Evolutionary conservation across 148 eudicot species (phyloP), one percentile per base, ranked within the genome.

Genomic region (Silene latifolia): DNA sequence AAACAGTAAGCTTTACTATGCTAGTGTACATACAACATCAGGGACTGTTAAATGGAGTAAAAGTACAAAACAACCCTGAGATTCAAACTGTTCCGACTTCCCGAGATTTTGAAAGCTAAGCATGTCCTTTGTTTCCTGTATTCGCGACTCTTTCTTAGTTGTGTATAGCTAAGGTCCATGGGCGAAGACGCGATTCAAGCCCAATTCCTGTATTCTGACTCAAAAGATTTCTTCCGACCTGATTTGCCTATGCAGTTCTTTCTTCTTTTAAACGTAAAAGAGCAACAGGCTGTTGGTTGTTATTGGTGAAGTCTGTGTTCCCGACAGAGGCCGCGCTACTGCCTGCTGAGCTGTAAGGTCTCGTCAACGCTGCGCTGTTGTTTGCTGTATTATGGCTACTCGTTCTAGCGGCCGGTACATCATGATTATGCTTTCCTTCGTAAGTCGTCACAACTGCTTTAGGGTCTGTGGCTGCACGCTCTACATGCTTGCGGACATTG

Each of bases 391-490:
- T 85, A 74, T 91, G 96, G 86, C 98, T 91, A 82, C 93, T 91
- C 69, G 77, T 85, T 74, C 88, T 87, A 74, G 96, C 87, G n/a
- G 88, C 90, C 46, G 98, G 96, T 20, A 89, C 86, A 67, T 89
- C 93, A 58, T 93, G 98, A 67, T 81, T 87, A 73, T 93, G 98
- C 78, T 88, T 93, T 19, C 98, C 98, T 69, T 91, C 96, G 24
- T 93, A 93, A 46, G 98, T 90, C 17, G 98, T 93, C 74, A 89
- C 84, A 35, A 93, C 98, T 25, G 93, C 93, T 86, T 91, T 91
- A 7, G 86, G 88, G 81, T 93, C 94, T 21, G 84, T 81, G 63
- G 98, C 85, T 67, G 94, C 92, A 29, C 98, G 87, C 82, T 93
- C 97, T 10, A 93, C 84, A 51, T 93, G 97, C 85, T 91, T 93